Evolutionary conservation across 2,329 filamentous ascomycete genomes (phyloP), one percentile per base, ranked within the genome.

Genomic region (Paraconiothyrium brasiliense): DNA sequence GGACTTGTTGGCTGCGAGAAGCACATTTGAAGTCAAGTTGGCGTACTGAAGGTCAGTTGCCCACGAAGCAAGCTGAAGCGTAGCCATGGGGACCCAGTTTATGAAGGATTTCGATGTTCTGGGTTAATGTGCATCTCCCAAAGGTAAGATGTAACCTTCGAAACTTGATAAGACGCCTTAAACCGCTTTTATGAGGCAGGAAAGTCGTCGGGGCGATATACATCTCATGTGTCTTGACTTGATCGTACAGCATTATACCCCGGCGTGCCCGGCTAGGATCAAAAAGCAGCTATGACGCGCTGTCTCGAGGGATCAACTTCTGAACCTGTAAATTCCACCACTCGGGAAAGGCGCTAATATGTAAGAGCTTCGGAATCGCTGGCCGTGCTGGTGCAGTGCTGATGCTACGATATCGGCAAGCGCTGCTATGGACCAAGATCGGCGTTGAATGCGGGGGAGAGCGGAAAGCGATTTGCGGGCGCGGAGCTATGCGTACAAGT

Each of bases 11-110:
- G 84, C 84, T 7, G 82, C 79, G 16, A 79, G 67, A 55, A 79
- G 72, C 20, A 85, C 83, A 9, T 77, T 66, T 1, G 61, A 44
- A 8, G 83, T 80, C 1, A 86, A 71, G 43, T 79, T 71, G 11
- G 77, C 61, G 61, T 78, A 82, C 20, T 76, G 74, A 4, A 86
- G 78, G 58, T 73, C 73, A 7, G 72, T 71, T n/a, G 79, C 78
- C 84, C 84, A 86, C 2, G 73, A 69, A n/a, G 84, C 83, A 30
- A 85, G 72, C 47, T 76, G 67, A n/a, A 78, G 65, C 37, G 83
- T 85, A 24, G 83, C 81, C 83, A 84, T 84, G 52, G 20, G 24
- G 37, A 30, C 10, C 6, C 14, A 10, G 32, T 34, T 10, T 16
- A 8, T n/a, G 4, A 8, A 1, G 14, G 11, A n/a, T 5, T 8